Base-by-base conservation (phyloP, 306 rosid genomes). In the Rubus idaeus region DNA sequence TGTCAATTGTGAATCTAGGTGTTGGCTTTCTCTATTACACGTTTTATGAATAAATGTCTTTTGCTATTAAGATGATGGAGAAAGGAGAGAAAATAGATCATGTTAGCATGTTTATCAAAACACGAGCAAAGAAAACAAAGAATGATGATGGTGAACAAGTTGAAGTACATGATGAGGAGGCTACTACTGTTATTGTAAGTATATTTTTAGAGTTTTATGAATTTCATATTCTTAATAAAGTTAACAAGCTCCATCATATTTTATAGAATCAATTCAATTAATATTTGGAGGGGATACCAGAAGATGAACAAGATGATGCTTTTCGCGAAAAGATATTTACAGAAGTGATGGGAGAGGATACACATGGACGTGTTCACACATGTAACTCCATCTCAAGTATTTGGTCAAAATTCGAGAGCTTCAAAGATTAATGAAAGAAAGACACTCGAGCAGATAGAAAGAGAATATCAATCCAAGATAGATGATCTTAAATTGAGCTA, bases 371-470 rank as follows among this genome's bases (percentile, higher is more conserved):
- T 42, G 10, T 68, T 44, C 18, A 20, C 5, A 44, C 18, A 39
- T 42, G 44, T 45, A 10, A 68, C 72, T 68, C 72, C 53, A 44
- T 68, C 72, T 44, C 72, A 67, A 67, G 53, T 44, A n/a, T 68
- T 44, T 68, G 72, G 72, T 68, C 35, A 1, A 30, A 68, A 26
- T 11, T 44, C n/a, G 10, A 44, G 13, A 66, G 0, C 17, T 68
- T 44, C 2, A 4, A 0, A 10, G 0, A 0, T n/a, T 66, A 66
- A 9, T 41, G 50, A 41, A 23, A 44, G 8, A 2, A 66, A 16
- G 49, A 68, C 47, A 44, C 3, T 46, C 8, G 71, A 41, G 8
- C 35, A 42, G 47, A 17, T 66, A 44, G 70, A 66, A 41, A 66
- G 23, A n/a, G 17, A 66, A 66, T 42, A 40, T 9, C 4, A 66